phyloP scores from a whole-genome alignment of 441 rosid species.

The Pelargonium myrrhifolium region DNA sequence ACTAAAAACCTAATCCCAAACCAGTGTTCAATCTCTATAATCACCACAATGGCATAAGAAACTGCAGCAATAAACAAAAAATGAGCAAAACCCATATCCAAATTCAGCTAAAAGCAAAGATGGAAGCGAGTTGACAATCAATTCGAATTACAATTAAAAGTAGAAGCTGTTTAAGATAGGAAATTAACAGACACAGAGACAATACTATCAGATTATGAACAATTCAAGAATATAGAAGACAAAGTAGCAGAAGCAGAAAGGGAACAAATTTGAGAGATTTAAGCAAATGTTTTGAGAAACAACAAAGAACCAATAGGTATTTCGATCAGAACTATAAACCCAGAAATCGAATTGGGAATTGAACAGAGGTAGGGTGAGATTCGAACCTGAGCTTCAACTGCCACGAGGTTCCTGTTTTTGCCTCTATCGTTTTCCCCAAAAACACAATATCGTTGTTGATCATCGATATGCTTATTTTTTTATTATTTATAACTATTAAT shows the following conservation, averaged over 20 bases:
- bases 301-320: not conserved
- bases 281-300: slow-evolving; percentile 4
- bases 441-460: not conserved
- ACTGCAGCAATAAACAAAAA: not conserved
- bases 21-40: no score
- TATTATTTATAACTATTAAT: not conserved
- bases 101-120: not conserved
- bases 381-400: slow-evolving; percentile 6
- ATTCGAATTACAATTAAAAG: not conserved
- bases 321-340: not conserved
- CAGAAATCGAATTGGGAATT: not conserved
- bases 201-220: not conserved
- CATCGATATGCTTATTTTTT: not conserved
- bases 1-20: no score
- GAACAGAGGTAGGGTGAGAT: not conserved
- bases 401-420: not conserved
- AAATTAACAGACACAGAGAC: not conserved
- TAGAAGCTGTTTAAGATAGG: not conserved
- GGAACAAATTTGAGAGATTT: not conserved
- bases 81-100: not conserved
- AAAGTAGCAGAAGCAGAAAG: not conserved
- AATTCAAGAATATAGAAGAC: not conserved
- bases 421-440: not conserved
- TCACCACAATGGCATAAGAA: not conserved
- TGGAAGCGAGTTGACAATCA: not conserved